A percentile compares a stretch with the other conserved stretches of the same genome.
Conservation (phyloP, 805 yeast genomes). For the Lipomyces kockii region DNA sequence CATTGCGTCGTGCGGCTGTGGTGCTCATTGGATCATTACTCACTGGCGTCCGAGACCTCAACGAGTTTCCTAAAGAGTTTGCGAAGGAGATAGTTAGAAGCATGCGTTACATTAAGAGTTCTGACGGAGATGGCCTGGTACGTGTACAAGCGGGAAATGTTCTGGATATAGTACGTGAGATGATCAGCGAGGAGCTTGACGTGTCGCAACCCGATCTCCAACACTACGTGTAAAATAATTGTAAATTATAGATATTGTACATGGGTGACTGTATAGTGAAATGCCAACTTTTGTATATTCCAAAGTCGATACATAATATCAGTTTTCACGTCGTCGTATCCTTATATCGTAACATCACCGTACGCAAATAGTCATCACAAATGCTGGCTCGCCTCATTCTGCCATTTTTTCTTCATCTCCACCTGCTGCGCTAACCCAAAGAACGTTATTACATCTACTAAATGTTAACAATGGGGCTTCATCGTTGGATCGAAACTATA, state of each 20-base stretch:
- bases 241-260: slow-evolving; percentile 7
- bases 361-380: background rate
- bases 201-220: slow-evolving; percentile 18
- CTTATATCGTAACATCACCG: background rate
- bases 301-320: background rate
- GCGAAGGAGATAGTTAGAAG: slow-evolving; percentile 34
- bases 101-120: slow-evolving; percentile 35
- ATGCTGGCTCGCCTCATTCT: slow-evolving; percentile 2
- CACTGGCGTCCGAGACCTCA: slow-evolving; percentile 40
- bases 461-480: background rate
- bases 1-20: slow-evolving; percentile 76
- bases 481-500: background rate
- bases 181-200: slow-evolving; percentile 26
- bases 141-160: slow-evolving; percentile 41
- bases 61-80: slow-evolving; percentile 42
- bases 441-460: slow-evolving; percentile 83
- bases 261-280: background rate
- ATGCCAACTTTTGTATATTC: slow-evolving; percentile 3
- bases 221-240: background rate
- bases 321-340: background rate
- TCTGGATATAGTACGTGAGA: slow-evolving; percentile 36
- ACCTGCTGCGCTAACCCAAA: slow-evolving; percentile 55
- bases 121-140: slow-evolving; percentile 45
- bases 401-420: slow-evolving; percentile 23
- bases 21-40: slow-evolving; percentile 55